These are phyloP conservation scores for Aspergillus bridgeri DNA, from an alignment of 495 filamentous ascomycete species.

Conservation along the genomic window DNA sequence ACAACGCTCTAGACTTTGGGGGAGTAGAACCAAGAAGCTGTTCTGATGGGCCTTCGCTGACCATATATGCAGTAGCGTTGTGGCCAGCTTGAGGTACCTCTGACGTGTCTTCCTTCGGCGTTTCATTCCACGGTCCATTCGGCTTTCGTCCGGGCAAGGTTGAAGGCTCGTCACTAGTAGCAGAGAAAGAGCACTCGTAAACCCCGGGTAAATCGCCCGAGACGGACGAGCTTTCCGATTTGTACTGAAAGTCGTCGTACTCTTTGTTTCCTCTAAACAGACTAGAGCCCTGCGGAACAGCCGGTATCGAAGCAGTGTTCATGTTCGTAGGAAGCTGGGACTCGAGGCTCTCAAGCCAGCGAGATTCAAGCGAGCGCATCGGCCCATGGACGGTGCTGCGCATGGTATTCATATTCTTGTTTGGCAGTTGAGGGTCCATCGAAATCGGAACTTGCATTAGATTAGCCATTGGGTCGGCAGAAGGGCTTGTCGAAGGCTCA, in stretches of 20 bases:
- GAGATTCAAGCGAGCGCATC: slow-evolving; percentile 35
- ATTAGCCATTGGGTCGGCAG: slow-evolving; percentile 22
- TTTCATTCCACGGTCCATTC: slow-evolving; percentile 35
- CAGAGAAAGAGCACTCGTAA: slow-evolving; percentile 39
- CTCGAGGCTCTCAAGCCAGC: slow-evolving; percentile 38
- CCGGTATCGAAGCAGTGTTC: slow-evolving; percentile 25
- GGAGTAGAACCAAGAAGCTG: slow-evolving; percentile 26
- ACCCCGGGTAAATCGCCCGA: slow-evolving; percentile 35
- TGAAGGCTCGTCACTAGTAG: slow-evolving; percentile 33
- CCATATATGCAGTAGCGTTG: slow-evolving; percentile 38
- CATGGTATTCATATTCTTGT: slow-evolving; percentile 22
- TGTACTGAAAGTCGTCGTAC: slow-evolving; percentile 36
- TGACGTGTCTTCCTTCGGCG: slow-evolving; percentile 23
- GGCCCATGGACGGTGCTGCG: slow-evolving; percentile 26
- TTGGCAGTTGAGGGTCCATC: slow-evolving; percentile 22
- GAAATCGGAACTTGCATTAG: slow-evolving; percentile 22
- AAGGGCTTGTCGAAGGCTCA: slow-evolving; percentile 18
- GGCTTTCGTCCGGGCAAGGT: slow-evolving; percentile 31
- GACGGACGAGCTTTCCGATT: slow-evolving; percentile 41
- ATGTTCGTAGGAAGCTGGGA: slow-evolving; percentile 35
- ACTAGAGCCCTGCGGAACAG: slow-evolving; percentile 16
- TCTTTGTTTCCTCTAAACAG: slow-evolving; percentile 22
- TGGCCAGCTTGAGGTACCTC: slow-evolving; percentile 25
- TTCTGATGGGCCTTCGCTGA: slow-evolving; percentile 37
- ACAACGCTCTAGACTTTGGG: slow-evolving; percentile 27